Evolutionary conservation across 1,284 basidiomycete genomes (phyloP), one percentile per base, ranked within the genome.

Genomic region (Sporisorium sorghi): DNA sequence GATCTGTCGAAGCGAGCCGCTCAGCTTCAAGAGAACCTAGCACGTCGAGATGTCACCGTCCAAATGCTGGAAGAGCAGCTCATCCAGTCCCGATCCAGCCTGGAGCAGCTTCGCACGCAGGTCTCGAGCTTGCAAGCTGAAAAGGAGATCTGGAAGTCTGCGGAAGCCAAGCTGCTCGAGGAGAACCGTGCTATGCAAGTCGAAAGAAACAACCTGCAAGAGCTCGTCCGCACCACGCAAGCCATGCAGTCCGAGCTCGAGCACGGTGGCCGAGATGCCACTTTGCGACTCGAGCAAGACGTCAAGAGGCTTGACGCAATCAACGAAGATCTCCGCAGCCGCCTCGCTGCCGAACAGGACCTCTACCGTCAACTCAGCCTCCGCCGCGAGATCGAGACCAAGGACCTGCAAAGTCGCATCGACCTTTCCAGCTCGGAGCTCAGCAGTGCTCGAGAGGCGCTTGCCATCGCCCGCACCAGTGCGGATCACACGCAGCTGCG

Each of bases 211-310:
- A 91, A 91, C 68, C 87, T 97, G 10, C 90, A 92, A 19, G 92
- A 94, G 81, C 87, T 97, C 19, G 92, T 97, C 88, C 87, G 89
- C 24, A 95, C 92, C 78, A 90, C 95, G 28, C 92, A 93, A 85
- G 91, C 89, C 79, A 93, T 97, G 90, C 92, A 93, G 78, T 89
- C 89, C 58, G 94, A 97, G 80, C 87, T 93, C 15, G 93, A 96
- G 80, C 88, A 90, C 39, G 91, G 91, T 0, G 90, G 90, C 11
- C 89, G 90, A 76, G 94, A 93, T 68, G 91, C 93, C 77, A 88
- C 91, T 14, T 87, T 89, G 23, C 89, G 92, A 17, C 86, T 96
- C 32, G 94, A 97, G 85, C 89, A 87, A 64, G 90, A 94, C 72
- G 86, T 94, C 37, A 89, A 92, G 76, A 88, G 91, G 83, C 86